These are phyloP conservation scores for Coemansia sp. DNA, from an alignment of 192 early-diverging fungal genomes.

Conservation along the genomic window DNA sequence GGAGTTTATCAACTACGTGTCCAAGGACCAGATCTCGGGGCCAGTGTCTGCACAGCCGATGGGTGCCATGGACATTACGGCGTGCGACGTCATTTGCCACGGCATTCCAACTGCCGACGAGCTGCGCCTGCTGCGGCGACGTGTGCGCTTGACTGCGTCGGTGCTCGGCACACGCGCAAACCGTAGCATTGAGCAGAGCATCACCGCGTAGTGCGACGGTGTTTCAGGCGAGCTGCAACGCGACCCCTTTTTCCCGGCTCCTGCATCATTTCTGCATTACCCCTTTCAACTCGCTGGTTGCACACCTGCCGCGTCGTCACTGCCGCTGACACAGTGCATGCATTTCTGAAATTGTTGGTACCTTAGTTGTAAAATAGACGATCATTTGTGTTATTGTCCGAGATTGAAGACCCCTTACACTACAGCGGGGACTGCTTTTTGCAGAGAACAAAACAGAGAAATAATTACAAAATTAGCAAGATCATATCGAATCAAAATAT, in stretches of 20 bases:
- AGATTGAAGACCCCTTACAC: no score
- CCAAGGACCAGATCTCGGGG: slow-evolving; percentile 52
- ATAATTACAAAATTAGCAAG: no score
- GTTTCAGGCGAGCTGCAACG: slow-evolving; percentile 20
- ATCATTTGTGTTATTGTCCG: no score
- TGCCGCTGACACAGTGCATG: no score
- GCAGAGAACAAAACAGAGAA: no score
- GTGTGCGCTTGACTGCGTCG: slow-evolving; percentile 41
- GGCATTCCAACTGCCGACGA: slow-evolving; percentile 37
- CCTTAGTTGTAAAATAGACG: no score
- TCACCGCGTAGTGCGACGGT: slow-evolving; percentile 16
- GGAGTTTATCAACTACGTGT: slow-evolving; percentile 51
- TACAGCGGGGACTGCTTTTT: no score
- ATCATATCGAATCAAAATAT: no score
- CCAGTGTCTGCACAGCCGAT: slow-evolving; percentile 47
- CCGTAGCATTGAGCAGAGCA: slow-evolving; percentile 51
- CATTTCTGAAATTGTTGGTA: no score
- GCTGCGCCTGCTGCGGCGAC: slow-evolving; percentile 44
- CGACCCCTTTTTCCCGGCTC: slow-evolving; percentile 12
- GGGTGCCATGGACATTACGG: slow-evolving; percentile 52
- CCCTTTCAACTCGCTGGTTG: neutral
- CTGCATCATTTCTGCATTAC: slow-evolving; percentile 11
- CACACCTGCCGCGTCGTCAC: no score
- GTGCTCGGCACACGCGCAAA: slow-evolving; percentile 47
- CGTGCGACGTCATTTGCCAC: slow-evolving; percentile 53